Evolutionary conservation across 129 eudicot genomes (phyloP).

Genomic region (Silybum marianum): DNA sequence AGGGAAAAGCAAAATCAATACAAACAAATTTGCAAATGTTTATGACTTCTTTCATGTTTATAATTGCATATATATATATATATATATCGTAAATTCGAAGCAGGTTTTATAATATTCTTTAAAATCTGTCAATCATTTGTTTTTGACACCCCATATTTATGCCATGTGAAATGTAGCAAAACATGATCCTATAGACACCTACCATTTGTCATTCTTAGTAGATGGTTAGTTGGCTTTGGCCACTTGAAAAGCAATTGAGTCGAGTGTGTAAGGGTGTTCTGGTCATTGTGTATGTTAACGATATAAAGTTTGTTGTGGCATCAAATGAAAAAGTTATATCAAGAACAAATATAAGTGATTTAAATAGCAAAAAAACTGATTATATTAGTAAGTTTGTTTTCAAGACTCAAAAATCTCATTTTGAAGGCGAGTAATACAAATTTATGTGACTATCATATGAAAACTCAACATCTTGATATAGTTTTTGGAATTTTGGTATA

Average conservation of each 20-base stretch:
- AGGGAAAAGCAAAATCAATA: too few species aligned
- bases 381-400: background rate
- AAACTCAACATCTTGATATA: background rate
- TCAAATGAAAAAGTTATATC: background rate
- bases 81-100: background rate
- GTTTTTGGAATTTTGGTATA: background rate
- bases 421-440: background rate
- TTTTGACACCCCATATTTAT: background rate
- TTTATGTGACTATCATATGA: background rate
- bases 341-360: background rate
- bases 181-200: background rate
- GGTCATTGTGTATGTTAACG: background rate
- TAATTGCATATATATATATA: too few species aligned
- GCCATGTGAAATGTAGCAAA: background rate
- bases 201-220: background rate
- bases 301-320: background rate
- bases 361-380: background rate
- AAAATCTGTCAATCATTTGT: background rate
- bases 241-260: background rate
- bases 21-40: background rate
- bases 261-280: background rate
- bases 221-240: background rate
- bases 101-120: background rate
- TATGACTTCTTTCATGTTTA: too few species aligned
- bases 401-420: background rate